phyloP scores from a whole-genome alignment of 345 rosid genomes.

The Hypericum androsaemum region DNA sequence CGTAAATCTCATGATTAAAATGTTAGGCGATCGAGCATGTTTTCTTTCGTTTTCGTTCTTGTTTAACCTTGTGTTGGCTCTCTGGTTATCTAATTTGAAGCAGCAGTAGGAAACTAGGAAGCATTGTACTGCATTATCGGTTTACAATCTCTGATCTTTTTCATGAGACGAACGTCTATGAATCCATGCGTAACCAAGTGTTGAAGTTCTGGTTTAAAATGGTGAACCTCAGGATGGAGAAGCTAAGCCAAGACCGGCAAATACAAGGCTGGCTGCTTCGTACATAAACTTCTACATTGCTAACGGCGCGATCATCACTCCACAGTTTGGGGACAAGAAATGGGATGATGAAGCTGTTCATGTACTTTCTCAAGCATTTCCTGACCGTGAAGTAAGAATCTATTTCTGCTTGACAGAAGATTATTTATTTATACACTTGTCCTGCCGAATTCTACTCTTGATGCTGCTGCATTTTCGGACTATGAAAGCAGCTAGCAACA shows the following conservation, averaged over 20 bases:
- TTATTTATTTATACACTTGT: too few species aligned
- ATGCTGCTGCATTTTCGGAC: too few species aligned
- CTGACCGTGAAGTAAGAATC: slow-evolving; percentile 44
- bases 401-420: slow-evolving; percentile 9
- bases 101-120: too few species aligned
- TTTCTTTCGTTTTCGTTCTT: too few species aligned
- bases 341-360: slow-evolving; percentile 71
- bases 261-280: slow-evolving; percentile 83
- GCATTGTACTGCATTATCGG: too few species aligned
- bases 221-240: slow-evolving; percentile 38
- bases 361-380: slow-evolving; percentile 62
- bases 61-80: neutral
- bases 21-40: too few species aligned
- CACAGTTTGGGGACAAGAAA: slow-evolving; percentile 71
- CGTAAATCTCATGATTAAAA: too few species aligned
- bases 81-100: slow-evolving; percentile 3
- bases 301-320: slow-evolving; percentile 59
- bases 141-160: too few species aligned
- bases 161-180: too few species aligned
- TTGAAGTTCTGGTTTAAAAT: slow-evolving; percentile 3
- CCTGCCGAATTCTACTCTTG: too few species aligned
- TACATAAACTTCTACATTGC: slow-evolving; percentile 73
- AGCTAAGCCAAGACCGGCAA: slow-evolving; percentile 48
- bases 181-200: neutral
- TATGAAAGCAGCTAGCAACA: too few species aligned